phyloP scores from a whole-genome alignment of 1,284 basidiomycete genomes.

The Ustilago vetiveriae region DNA sequence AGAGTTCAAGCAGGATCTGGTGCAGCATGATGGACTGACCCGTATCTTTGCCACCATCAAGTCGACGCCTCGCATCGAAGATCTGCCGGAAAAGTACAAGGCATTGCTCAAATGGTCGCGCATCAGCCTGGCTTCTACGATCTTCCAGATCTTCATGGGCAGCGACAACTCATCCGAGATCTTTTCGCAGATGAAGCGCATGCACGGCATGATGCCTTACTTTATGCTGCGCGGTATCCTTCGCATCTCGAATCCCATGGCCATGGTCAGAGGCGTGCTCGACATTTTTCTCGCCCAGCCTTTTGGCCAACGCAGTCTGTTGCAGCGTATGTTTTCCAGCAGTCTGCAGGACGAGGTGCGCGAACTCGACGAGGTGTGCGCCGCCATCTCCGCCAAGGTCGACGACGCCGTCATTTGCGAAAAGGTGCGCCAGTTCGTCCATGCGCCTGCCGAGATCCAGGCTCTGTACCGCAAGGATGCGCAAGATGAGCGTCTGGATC shows the following conservation, averaged over 20 bases:
- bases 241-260: slow-evolving; percentile 92
- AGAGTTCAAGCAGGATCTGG: slow-evolving; percentile 87
- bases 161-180: slow-evolving; percentile 91
- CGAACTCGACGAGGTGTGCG: slow-evolving; percentile 83
- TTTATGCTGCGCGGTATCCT: slow-evolving; percentile 92
- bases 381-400: slow-evolving; percentile 84
- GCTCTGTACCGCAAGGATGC: slow-evolving; percentile 68
- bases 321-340: slow-evolving; percentile 87
- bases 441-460: slow-evolving; percentile 87
- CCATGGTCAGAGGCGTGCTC: slow-evolving; percentile 89
- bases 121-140: slow-evolving; percentile 85
- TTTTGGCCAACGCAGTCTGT: slow-evolving; percentile 88
- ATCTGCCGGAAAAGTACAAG: slow-evolving; percentile 84
- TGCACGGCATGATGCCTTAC: slow-evolving; percentile 97
- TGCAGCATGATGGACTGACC: slow-evolving; percentile 79
- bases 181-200: slow-evolving; percentile 85
- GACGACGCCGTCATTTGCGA: slow-evolving; percentile 87
- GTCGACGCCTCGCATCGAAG: slow-evolving; percentile 78
- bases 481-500: slow-evolving; percentile 77
- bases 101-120: slow-evolving; percentile 95
- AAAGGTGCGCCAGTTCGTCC: slow-evolving; percentile 85
- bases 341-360: slow-evolving; percentile 88
- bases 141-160: slow-evolving; percentile 93
- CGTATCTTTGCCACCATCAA: slow-evolving; percentile 88
- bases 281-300: slow-evolving; percentile 98